Percentiles rank a stretch among this genome's conserved stretches.
Conservation (phyloP, 192 early-diverging fungal genomes). For the Kappamyces sp. region DNA sequence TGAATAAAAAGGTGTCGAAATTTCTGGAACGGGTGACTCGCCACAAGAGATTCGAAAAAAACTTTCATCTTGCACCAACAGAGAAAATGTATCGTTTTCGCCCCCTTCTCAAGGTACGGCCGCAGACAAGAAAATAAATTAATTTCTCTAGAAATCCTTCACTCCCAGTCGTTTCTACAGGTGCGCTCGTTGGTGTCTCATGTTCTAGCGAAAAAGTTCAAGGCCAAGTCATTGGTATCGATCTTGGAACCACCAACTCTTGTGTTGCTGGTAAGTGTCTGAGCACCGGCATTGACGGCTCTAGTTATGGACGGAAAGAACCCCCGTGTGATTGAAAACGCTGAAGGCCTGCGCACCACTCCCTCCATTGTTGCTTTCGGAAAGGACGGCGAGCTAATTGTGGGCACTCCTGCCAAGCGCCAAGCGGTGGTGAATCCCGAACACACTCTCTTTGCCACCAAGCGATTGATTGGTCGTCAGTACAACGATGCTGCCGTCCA, state of each 20-base stretch:
- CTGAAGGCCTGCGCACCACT: slow-evolving; percentile 93
- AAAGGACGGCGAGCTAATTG: slow-evolving; percentile 93
- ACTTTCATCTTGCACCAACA: too few species aligned
- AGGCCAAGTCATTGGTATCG: slow-evolving; percentile 91
- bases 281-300: not conserved
- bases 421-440: slow-evolving; percentile 98
- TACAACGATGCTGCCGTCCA: slow-evolving; percentile 86
- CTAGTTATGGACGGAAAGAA: slow-evolving; percentile 95
- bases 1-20: too few species aligned
- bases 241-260: slow-evolving; percentile 99
- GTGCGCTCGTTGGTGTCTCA: not conserved
- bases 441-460: slow-evolving; percentile 96
- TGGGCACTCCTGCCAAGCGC: slow-evolving; percentile 94
- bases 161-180: too few species aligned
- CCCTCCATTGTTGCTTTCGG: slow-evolving; percentile 94
- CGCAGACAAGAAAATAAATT: too few species aligned
- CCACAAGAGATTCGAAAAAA: too few species aligned
- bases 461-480: slow-evolving; percentile 93
- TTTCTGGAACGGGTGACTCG: too few species aligned
- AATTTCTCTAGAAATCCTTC: too few species aligned
- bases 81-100: too few species aligned
- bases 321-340: slow-evolving; percentile 95
- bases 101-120: too few species aligned
- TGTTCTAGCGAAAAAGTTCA: slow-evolving; percentile 54
- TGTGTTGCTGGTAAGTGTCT: slow-evolving; percentile 70